Evolutionary conservation across 768 basidiomycete species (phyloP), one percentile per base, ranked within the genome.

Genomic region (Tricholoma bakamatsutake): DNA sequence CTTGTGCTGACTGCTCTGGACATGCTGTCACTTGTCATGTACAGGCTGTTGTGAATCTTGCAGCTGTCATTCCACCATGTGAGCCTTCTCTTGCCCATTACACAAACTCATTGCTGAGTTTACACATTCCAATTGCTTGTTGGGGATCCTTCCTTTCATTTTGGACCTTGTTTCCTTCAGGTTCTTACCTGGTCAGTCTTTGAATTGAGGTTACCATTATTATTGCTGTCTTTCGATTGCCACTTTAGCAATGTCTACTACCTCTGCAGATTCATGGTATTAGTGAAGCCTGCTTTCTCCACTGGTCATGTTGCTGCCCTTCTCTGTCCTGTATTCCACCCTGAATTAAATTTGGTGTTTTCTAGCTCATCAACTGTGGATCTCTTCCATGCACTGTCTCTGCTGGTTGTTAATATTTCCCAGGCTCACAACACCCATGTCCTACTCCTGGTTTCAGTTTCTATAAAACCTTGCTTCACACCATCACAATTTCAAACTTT

Each of bases 191-290:
- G 42, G 18, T 24, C 42, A 24, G 42, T 43, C 21, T 43, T 18
- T 43, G 42, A 21, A 42, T 21, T 17, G n/a, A 12, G 12, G 17
- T 9, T 24, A 43, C 42, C 12, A 24, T 24, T 43, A 24, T 43
- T 11, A 7, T 43, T 43, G 21, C 8, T 43, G 42, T 43, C 42
- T 43, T 43, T 43, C 7, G 42, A 43, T 43, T 43, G 42, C 42
- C 42, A 43, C 42, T 43, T 43, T 43, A 43, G 42, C 42, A 43
- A 43, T 43, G 42, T 43, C 18, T 24, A 43, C 42, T n/a, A 66
- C 53, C 47, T 43, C 42, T 12, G 21, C 42, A 11, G 17, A 24
- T 21, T 43, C 42, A 21, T 43, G 42, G 18, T 43, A 24, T 24
- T 43, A 43, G 17, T 7, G 12, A 43, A 21, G 18, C 42, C 42